Evolutionary conservation across 805 yeast species (phyloP), one percentile per base, ranked within the genome.

Genomic region (Yarrowia sp.): DNA sequence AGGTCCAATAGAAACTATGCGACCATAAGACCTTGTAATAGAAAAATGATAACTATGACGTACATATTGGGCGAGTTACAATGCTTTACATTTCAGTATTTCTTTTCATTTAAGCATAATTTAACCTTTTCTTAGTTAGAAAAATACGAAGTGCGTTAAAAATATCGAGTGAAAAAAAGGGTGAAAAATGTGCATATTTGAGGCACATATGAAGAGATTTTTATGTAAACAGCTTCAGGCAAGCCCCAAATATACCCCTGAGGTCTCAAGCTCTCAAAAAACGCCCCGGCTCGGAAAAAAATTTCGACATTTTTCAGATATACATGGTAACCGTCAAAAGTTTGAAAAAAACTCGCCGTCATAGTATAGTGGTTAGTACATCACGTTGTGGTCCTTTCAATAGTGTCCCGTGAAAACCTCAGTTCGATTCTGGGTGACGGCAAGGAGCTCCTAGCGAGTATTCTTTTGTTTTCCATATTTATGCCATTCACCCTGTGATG

Each of bases 351-450:
- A 36, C 12, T 11, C 28, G 58, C 61, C 61, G 61, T 54, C 61
- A 54, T 54, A 54, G 61, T 54, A 54, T 54, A 54, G 61, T 54
- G 61, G 61, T 54, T 54, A 54, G 61, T 54, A 54, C 46, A 54
- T 26, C 61, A 24, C 61, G 61, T 54, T 54, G 61, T 54, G 61
- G 61, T 38, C 14, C 61, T 36, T 36, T 22, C 44, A 22, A 5
- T 24, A 48, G 24, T 30, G 40, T 26, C 33, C 61, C 61, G 61
- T 54, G 61, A 26, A 54, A 26, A 54, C 61, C 61, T 54, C 61
- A 54, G 61, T 54, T 54, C 61, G 61, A 54, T 54, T 54, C 61
- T 54, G 61, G 61, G 61, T 54, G 61, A 54, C 61, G 61, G 61
- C 61, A 54, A 21, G n/a, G 3, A 16, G 30, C 58, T 33, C 40